Evolutionary conservation across 2,329 filamentous ascomycete genomes (phyloP).

Genomic region (Hyphodiscus sp.): DNA sequence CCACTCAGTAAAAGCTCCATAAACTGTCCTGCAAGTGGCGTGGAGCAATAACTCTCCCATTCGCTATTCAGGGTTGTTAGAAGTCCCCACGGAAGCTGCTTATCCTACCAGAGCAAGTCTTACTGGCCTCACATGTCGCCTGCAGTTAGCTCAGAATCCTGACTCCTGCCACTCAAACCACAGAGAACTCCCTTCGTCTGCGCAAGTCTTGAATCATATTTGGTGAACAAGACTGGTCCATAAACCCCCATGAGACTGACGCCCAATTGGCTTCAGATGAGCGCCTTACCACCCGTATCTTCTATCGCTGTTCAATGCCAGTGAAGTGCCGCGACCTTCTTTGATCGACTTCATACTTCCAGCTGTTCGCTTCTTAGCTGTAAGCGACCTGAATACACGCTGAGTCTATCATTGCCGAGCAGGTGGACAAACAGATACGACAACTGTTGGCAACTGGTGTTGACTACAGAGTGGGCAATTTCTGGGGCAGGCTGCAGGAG

Average conservation of each 20-base stretch:
- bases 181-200: conserved; percentile 17
- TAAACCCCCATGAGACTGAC: conserved; percentile 15
- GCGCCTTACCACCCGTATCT: conserved; percentile 14
- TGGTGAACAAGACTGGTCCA: conserved; percentile 19
- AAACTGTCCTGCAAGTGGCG: conserved; percentile 24
- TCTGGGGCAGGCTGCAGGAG: background rate
- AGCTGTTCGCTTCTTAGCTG: conserved; percentile 9
- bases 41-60: conserved; percentile 18
- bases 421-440: background rate
- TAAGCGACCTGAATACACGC: conserved; percentile 10
- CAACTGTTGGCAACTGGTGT: background rate
- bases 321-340: conserved; percentile 18
- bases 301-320: conserved; percentile 18
- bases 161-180: conserved; percentile 23
- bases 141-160: conserved; percentile 24
- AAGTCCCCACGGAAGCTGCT: conserved; percentile 21
- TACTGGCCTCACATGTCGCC: conserved; percentile 21
- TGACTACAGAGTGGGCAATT: background rate
- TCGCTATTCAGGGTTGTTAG: conserved; percentile 21
- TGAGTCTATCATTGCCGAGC: background rate
- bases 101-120: conserved; percentile 19
- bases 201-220: conserved; percentile 8
- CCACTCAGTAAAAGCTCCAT: conserved; percentile 7
- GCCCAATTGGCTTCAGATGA: conserved; percentile 14
- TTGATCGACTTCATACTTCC: conserved; percentile 17